Conservation (phyloP, 2,329 filamentous ascomycete species). For the Calonectria naviculata region DNA sequence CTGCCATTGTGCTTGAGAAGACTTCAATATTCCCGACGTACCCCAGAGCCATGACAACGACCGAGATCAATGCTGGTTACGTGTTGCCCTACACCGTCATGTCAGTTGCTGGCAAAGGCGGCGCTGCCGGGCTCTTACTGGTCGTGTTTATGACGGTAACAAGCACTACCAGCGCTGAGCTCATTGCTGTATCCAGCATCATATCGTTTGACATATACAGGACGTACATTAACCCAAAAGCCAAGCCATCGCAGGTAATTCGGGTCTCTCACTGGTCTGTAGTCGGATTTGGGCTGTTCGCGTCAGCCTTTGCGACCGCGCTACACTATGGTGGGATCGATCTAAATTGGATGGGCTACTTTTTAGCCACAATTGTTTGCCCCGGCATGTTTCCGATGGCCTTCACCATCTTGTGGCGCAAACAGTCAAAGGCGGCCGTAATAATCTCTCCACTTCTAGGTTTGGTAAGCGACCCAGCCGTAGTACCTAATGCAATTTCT, state of each 20-base stretch:
- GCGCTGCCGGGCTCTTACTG: slow-evolving; percentile 78
- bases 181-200: slow-evolving; percentile 88
- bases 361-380: slow-evolving; percentile 16
- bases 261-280: slow-evolving; percentile 20
- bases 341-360: slow-evolving; percentile 23
- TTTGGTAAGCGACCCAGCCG: neutral
- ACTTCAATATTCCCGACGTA: slow-evolving; percentile 77
- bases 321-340: slow-evolving; percentile 20
- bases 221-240: slow-evolving; percentile 81
- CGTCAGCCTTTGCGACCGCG: slow-evolving; percentile 15
- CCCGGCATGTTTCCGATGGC: slow-evolving; percentile 22
- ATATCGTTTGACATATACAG: slow-evolving; percentile 86
- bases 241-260: slow-evolving; percentile 73
- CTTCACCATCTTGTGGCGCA: slow-evolving; percentile 18
- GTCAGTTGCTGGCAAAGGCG: slow-evolving; percentile 80
- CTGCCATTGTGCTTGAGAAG: slow-evolving; percentile 79
- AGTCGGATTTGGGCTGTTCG: slow-evolving; percentile 13
- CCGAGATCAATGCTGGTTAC: slow-evolving; percentile 80
- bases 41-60: slow-evolving; percentile 73
- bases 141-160: slow-evolving; percentile 91
- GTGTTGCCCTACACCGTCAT: slow-evolving; percentile 85
- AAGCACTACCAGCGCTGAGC: slow-evolving; percentile 66
- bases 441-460: slow-evolving; percentile 19
- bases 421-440: slow-evolving; percentile 15
- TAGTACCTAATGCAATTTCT: neutral